A percentile compares a stretch with the other conserved stretches of the same genome.
Evolutionary conservation across 148 eudicot genomes (phyloP).

Genomic region (Simmondsia chinensis): DNA sequence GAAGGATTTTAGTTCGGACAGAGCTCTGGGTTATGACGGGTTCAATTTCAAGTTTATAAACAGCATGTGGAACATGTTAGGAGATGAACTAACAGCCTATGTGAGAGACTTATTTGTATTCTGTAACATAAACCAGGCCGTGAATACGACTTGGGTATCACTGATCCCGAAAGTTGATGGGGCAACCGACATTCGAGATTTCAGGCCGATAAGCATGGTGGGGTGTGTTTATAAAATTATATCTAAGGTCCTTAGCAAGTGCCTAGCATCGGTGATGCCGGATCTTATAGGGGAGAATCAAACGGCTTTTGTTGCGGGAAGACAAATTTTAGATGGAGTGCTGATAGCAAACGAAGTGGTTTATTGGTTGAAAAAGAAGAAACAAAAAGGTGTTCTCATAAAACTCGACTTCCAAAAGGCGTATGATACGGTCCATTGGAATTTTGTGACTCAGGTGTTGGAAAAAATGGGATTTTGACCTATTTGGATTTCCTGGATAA

Average conservation of each 20-base stretch:
- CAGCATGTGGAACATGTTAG: no score
- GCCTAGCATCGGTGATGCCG: background rate
- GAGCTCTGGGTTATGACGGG: no score
- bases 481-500: background rate
- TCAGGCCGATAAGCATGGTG: background rate
- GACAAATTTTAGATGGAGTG: background rate
- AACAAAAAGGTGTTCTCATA: background rate
- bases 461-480: background rate
- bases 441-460: background rate
- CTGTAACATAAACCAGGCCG: background rate
- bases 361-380: background rate
- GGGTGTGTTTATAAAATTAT: background rate
- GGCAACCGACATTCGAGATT: background rate
- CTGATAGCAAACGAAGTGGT: background rate
- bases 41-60: no score
- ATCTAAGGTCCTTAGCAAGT: background rate
- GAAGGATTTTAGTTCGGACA: no score
- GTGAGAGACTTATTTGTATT: background rate
- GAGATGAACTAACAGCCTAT: background rate
- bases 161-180: background rate
- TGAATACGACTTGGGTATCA: background rate
- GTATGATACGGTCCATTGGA: background rate
- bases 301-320: background rate
- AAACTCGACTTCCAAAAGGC: conserved; percentile 2
- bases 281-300: background rate